These are phyloP conservation scores for Ophiorrhiza pumila DNA, from an alignment of 257 asterid species.

Conservation along the genomic window DNA sequence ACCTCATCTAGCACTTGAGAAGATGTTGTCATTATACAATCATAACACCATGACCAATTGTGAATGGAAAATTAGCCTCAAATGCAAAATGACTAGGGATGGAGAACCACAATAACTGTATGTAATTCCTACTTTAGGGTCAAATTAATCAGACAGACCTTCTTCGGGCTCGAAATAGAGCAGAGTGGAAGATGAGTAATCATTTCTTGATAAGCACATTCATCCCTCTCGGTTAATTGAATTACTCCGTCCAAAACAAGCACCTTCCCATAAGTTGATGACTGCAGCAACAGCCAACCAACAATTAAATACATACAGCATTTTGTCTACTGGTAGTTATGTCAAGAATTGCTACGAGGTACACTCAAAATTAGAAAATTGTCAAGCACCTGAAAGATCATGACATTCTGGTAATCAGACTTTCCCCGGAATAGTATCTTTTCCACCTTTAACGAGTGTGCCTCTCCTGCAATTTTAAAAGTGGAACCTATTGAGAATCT, in stretches of 20 bases:
- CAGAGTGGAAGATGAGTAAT: slow-evolving; percentile 91
- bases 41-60: background rate
- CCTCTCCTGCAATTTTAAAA: slow-evolving; percentile 71
- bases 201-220: slow-evolving; percentile 99
- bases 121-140: background rate
- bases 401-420: slow-evolving; percentile 89
- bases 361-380: slow-evolving; percentile 7
- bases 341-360: background rate
- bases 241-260: slow-evolving; percentile 97
- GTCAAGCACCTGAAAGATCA: slow-evolving; percentile 78
- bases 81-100: background rate
- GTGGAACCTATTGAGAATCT: background rate
- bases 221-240: slow-evolving; percentile 97
- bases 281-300: slow-evolving; percentile 47
- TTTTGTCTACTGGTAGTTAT: background rate
- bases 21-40: too few relatives aligned
- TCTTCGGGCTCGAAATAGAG: slow-evolving; percentile 84
- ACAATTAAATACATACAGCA: slow-evolving; percentile 12
- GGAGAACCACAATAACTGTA: background rate
- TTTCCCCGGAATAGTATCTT: slow-evolving; percentile 77
- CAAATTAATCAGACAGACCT: slow-evolving; percentile 39
- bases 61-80: background rate
- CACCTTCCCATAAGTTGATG: slow-evolving; percentile 90
- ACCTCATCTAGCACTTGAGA: background rate
- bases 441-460: slow-evolving; percentile 94